A percentile compares a stretch with the other conserved stretches of the same genome.
phyloP scores from a whole-genome alignment of 805 yeast genomes.

The Ogataea pini region DNA sequence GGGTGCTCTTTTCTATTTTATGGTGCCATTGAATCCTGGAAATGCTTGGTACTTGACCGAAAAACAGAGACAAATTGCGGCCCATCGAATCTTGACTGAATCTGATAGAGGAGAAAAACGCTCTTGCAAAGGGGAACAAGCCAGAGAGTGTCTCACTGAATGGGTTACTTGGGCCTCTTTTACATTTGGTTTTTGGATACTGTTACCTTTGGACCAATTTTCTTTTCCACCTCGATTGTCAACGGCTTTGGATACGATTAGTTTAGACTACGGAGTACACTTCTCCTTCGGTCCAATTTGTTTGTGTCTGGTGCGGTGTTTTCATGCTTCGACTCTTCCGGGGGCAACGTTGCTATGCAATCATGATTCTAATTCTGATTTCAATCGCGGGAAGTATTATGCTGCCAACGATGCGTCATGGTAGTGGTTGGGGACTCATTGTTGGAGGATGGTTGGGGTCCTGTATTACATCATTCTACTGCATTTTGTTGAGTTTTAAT shows the following conservation, averaged over 20 bases:
- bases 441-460: slow-evolving; percentile 26
- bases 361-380: slow-evolving; percentile 21
- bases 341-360: slow-evolving; percentile 25
- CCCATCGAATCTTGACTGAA: slow-evolving; percentile 16
- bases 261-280: slow-evolving; percentile 27
- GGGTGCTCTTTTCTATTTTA: slow-evolving; percentile 34
- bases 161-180: slow-evolving; percentile 50
- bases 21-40: slow-evolving; percentile 56
- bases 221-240: slow-evolving; percentile 30
- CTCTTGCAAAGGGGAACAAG: slow-evolving; percentile 53
- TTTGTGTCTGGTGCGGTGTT: slow-evolving; percentile 17
- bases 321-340: slow-evolving; percentile 24
- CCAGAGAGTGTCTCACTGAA: slow-evolving; percentile 56
- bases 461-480: slow-evolving; percentile 21
- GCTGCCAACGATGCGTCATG: slow-evolving; percentile 14
- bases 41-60: slow-evolving; percentile 42
- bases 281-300: slow-evolving; percentile 23
- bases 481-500: slow-evolving; percentile 21
- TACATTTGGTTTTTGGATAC: slow-evolving; percentile 43
- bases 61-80: slow-evolving; percentile 33
- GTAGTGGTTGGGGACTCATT: slow-evolving; percentile 25
- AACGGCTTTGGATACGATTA: slow-evolving; percentile 36
- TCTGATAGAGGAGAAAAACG: slow-evolving; percentile 45
- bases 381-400: slow-evolving; percentile 29
- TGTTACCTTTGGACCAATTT: slow-evolving; percentile 47